phyloP scores from a whole-genome alignment of 441 rosid genomes.

The Syzygium malaccense region DNA sequence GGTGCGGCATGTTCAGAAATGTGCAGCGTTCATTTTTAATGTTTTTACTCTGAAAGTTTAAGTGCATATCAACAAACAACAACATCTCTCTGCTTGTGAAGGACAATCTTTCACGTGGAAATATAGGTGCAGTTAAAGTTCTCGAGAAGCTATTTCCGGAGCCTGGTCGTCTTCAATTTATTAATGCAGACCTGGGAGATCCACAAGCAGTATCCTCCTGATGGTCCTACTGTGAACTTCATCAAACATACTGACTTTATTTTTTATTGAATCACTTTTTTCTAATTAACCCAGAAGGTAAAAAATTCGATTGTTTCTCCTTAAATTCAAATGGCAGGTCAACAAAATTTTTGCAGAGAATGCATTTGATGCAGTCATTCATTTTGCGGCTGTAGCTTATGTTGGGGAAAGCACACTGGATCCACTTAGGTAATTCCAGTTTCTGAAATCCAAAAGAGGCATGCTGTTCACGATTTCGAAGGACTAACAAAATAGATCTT shows the following conservation, averaged over 20 bases:
- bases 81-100: conserved; percentile 7
- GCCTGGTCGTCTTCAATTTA: conserved; percentile 89
- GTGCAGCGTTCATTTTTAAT: not conserved
- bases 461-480: not conserved
- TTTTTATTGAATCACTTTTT: conserved; percentile 15
- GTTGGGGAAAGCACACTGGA: conserved; percentile 85
- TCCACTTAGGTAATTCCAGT: conserved; percentile 65
- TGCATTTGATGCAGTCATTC: conserved; percentile 70
- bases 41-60: not conserved
- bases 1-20: conserved; percentile 27
- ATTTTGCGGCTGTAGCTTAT: conserved; percentile 88
- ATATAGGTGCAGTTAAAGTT: conserved; percentile 77
- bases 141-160: conserved; percentile 81
- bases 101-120: conserved; percentile 99
- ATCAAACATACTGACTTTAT: not conserved
- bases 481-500: not conserved
- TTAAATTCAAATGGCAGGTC: conserved; percentile 26
- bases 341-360: conserved; percentile 55
- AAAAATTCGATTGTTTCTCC: not conserved
- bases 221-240: not conserved
- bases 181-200: conserved; percentile 86
- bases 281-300: conserved; percentile 13
- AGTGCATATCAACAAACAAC: not conserved
- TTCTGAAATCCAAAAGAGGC: not conserved
- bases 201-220: conserved; percentile 59